Conservation (phyloP, 768 basidiomycete genomes). For the Amanita fuliginea region DNA sequence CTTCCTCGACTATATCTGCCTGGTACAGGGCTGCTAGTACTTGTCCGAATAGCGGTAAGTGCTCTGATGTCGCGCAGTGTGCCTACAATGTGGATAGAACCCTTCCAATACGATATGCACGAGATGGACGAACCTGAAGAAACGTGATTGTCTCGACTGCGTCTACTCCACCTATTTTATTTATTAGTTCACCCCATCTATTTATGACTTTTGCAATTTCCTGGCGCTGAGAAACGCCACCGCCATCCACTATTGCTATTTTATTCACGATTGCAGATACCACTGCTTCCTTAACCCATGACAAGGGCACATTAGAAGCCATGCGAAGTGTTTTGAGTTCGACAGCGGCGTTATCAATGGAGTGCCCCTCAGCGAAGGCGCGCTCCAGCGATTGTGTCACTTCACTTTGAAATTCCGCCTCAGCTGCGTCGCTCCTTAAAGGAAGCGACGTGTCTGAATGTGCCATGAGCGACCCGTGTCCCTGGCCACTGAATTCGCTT, state of each 20-base stretch:
- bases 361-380: slow-evolving; percentile 86
- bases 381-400: slow-evolving; percentile 81
- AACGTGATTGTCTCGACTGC: slow-evolving; percentile 68
- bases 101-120: background rate
- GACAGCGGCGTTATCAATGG: slow-evolving; percentile 85
- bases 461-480: slow-evolving; percentile 26
- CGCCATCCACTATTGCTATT: slow-evolving; percentile 50
- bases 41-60: slow-evolving; percentile 69
- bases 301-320: slow-evolving; percentile 87
- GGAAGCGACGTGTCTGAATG: slow-evolving; percentile 39
- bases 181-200: slow-evolving; percentile 79
- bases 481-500: slow-evolving; percentile 23
- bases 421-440: slow-evolving; percentile 32
- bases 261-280: slow-evolving; percentile 71
- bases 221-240: slow-evolving; percentile 45
- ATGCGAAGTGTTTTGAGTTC: slow-evolving; percentile 95
- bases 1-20: slow-evolving; percentile 84
- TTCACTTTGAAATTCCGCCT: slow-evolving; percentile 66
- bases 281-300: slow-evolving; percentile 82
- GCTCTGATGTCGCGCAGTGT: slow-evolving; percentile 53
- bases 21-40: slow-evolving; percentile 84
- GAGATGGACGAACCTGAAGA: slow-evolving; percentile 49
- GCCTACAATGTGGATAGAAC: slow-evolving; percentile 24
- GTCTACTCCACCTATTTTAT: slow-evolving; percentile 75
- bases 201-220: slow-evolving; percentile 52